Conservation (phyloP, 1,139 yeast species). For the Scheffersomyces quercinus region DNA sequence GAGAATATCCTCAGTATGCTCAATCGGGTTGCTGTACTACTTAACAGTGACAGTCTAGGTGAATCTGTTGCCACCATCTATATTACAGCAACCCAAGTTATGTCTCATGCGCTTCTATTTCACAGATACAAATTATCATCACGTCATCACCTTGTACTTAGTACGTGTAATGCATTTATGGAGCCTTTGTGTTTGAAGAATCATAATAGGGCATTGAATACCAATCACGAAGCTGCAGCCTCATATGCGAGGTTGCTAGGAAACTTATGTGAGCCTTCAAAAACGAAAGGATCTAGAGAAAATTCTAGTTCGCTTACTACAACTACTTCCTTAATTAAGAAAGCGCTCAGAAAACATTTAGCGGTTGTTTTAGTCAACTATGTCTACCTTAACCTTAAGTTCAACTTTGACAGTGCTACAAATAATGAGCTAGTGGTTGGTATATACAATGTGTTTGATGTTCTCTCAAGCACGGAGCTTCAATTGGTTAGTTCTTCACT, state of each 20-base stretch:
- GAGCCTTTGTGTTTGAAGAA: conserved; percentile 38
- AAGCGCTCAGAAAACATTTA: conserved; percentile 60
- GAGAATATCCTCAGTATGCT: conserved; percentile 51
- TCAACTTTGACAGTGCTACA: conserved; percentile 47
- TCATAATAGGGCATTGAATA: conserved; percentile 10
- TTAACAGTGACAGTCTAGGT: conserved; percentile 3
- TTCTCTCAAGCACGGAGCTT: conserved; percentile 67
- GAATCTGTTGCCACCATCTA: conserved; percentile 24
- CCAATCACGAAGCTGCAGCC: conserved; percentile 36
- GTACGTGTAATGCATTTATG: conserved; percentile 50
- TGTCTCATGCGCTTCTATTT: conserved; percentile 59
- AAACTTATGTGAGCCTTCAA: conserved; percentile 72
- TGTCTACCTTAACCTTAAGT: conserved; percentile 51
- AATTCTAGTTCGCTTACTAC: conserved; percentile 48
- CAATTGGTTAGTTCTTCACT: conserved; percentile 65
- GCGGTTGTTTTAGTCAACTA: conserved; percentile 63
- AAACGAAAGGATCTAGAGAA: conserved; percentile 17
- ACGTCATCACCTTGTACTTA: conserved; percentile 67
- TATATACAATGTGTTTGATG: conserved; percentile 64
- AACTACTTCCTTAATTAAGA: conserved; percentile 54
- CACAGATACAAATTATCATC: conserved; percentile 71
- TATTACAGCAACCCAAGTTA: conserved; percentile 38
- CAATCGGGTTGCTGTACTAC: conserved; percentile 20
- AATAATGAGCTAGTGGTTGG: conserved; percentile 58
- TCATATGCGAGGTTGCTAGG: conserved; percentile 59